These are phyloP conservation scores for Aspergillus conjunctus DNA, from an alignment of 495 filamentous ascomycete genomes.

Conservation along the genomic window DNA sequence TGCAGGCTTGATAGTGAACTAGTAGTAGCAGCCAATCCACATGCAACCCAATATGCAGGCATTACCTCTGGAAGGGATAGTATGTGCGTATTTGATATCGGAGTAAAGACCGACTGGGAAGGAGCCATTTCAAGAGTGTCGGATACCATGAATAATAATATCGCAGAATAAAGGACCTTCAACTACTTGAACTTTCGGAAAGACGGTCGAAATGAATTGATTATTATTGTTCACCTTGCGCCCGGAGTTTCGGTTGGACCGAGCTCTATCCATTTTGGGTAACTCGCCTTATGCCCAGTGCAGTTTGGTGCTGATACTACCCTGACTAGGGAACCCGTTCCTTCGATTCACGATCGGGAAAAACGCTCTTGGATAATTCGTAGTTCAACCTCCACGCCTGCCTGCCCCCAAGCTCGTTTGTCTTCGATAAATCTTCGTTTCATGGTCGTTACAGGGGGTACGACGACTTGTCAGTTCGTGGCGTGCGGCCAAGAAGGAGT, in stretches of 20 bases:
- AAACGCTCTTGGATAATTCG: not conserved
- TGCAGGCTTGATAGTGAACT: not conserved
- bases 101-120: not conserved
- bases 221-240: conserved; percentile 4
- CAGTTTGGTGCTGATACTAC: conserved; percentile 4
- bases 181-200: not conserved
- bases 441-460: too few species aligned
- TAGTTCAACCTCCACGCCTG: too few species aligned
- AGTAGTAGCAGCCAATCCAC: not conserved
- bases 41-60: conserved; percentile 1
- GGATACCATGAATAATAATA: too few species aligned
- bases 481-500: too few species aligned
- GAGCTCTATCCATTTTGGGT: conserved; percentile 17
- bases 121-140: not conserved
- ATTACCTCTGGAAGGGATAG: not conserved
- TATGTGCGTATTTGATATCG: not conserved
- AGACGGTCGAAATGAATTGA: not conserved
- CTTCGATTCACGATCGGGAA: conserved; percentile 3
- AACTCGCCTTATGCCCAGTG: conserved; percentile 11
- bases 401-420: not conserved
- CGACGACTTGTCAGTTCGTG: too few species aligned
- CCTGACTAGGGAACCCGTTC: not conserved
- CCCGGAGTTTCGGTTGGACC: conserved; percentile 6
- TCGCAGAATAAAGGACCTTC: not conserved
- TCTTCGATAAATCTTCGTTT: too few species aligned